phyloP scores from a whole-genome alignment of 108 stramenopile genomes.

The Stephanodiscus triporus region DNA sequence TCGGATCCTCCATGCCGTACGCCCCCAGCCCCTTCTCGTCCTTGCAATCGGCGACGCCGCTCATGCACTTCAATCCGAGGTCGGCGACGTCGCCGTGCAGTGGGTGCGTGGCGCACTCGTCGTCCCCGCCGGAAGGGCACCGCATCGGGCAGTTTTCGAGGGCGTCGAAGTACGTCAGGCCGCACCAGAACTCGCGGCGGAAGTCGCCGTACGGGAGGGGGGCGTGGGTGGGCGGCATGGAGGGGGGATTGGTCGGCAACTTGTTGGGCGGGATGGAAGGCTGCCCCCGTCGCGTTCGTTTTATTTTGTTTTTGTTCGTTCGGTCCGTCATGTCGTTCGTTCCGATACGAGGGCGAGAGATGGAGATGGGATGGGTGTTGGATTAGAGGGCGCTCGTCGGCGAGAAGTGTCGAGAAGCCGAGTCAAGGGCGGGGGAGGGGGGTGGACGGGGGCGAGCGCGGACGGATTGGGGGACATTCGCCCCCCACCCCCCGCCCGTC shows the following conservation, averaged over 20 bases:
- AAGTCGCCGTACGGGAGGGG: slow-evolving; percentile 38
- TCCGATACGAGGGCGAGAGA: neutral
- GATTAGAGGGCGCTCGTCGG: too few relatives aligned
- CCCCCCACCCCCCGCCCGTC: too few relatives aligned
- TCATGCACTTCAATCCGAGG: slow-evolving; percentile 41
- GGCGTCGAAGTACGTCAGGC: slow-evolving; percentile 41
- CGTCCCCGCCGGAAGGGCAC: slow-evolving; percentile 41
- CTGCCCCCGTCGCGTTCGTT: too few relatives aligned
- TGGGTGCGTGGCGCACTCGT: slow-evolving; percentile 18
- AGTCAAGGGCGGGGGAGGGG: too few relatives aligned
- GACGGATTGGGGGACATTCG: too few relatives aligned
- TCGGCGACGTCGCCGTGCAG: neutral
- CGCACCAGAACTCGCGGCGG: slow-evolving; percentile 44
- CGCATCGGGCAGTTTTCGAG: slow-evolving; percentile 25
- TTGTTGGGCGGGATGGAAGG: neutral
- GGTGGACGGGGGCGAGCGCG: too few relatives aligned
- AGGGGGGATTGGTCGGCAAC: slow-evolving; percentile 32
- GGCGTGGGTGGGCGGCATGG: slow-evolving; percentile 36
- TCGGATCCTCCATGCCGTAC: too few relatives aligned
- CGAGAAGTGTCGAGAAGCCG: too few relatives aligned
- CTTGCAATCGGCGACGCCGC: slow-evolving; percentile 42
- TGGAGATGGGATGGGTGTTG: neutral
- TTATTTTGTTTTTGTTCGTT: too few relatives aligned
- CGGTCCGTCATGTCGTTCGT: neutral
- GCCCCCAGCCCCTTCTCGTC: slow-evolving; percentile 35